A percentile compares a stretch with the other conserved stretches of the same genome.
phyloP scores from a whole-genome alignment of 1,284 basidiomycete genomes.

The Boletus sp. region DNA sequence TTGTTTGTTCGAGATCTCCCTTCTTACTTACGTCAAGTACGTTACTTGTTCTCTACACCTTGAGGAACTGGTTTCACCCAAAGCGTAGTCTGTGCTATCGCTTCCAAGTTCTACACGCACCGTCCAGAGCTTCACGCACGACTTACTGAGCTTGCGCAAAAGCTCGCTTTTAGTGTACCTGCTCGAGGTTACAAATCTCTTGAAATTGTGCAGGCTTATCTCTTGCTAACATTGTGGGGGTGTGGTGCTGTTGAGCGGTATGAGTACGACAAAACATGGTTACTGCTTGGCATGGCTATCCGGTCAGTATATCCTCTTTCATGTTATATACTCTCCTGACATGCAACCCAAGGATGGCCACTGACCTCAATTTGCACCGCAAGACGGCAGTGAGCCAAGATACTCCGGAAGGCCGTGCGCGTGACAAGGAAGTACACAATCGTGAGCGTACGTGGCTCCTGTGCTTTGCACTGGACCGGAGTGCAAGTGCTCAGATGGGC shows the following conservation, averaged over 20 bases:
- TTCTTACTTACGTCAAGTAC: slow-evolving; percentile 89
- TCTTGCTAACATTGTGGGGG: slow-evolving; percentile 80
- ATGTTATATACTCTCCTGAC: slow-evolving; percentile 6
- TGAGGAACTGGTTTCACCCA: slow-evolving; percentile 8
- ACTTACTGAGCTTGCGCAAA: slow-evolving; percentile 81
- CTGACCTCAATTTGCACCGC: slow-evolving; percentile 92
- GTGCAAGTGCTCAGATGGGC: slow-evolving; percentile 89
- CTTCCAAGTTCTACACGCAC: slow-evolving; percentile 84
- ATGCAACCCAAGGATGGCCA: slow-evolving; percentile 71
- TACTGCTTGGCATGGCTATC: slow-evolving; percentile 83
- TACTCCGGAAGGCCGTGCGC: slow-evolving; percentile 68
- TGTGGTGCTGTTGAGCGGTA: slow-evolving; percentile 90
- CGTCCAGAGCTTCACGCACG: slow-evolving; percentile 82
- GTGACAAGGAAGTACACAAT: slow-evolving; percentile 84
- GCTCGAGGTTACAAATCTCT: slow-evolving; percentile 90
- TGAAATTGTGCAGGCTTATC: slow-evolving; percentile 91
- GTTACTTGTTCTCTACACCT: slow-evolving; percentile 32
- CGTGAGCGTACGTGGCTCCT: slow-evolving; percentile 92
- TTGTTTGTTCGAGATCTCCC: slow-evolving; percentile 88
- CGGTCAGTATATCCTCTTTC: slow-evolving; percentile 41
- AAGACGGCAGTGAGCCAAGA: slow-evolving; percentile 75
- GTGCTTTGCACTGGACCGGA: slow-evolving; percentile 88
- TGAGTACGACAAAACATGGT: slow-evolving; percentile 96
- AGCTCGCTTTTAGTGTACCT: slow-evolving; percentile 87
- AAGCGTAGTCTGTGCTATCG: slow-evolving; percentile 80